Percentiles rank a stretch among this genome's conserved stretches.
phyloP scores from a whole-genome alignment of 805 yeast species.

The Saccharomycopsis selenospora region DNA sequence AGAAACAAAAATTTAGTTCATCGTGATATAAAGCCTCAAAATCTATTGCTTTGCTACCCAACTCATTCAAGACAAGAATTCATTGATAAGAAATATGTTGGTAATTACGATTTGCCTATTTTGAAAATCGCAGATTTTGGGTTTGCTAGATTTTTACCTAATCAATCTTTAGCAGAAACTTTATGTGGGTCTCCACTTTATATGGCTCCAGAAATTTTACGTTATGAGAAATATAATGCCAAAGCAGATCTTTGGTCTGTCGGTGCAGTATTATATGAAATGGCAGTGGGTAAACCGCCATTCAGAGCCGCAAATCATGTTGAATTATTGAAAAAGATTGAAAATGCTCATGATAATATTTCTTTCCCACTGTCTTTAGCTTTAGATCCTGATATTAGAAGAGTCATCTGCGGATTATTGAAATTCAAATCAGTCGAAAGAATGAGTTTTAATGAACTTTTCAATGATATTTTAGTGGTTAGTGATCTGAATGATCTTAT shows the following conservation, averaged over 20 bases:
- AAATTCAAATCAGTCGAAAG: conserved; percentile 83
- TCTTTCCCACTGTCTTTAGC: conserved; percentile 64
- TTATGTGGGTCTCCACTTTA: conserved; percentile 95
- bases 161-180: conserved; percentile 92
- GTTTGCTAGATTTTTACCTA: conserved; percentile 90
- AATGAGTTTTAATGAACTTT: conserved; percentile 83
- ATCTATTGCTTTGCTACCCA: conserved; percentile 76
- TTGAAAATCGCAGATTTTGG: conserved; percentile 96
- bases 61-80: conserved; percentile 55
- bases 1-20: conserved; percentile 83
- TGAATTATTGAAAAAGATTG: conserved; percentile 80
- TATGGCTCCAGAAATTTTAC: conserved; percentile 96
- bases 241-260: conserved; percentile 98
- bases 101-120: conserved; percentile 83
- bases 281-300: conserved; percentile 96
- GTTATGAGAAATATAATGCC: conserved; percentile 93
- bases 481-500: conserved; percentile 37
- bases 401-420: conserved; percentile 66
- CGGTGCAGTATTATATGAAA: conserved; percentile 92
- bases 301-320: conserved; percentile 90
- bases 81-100: conserved; percentile 50
- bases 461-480: conserved; percentile 59
- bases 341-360: conserved; percentile 70
- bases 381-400: conserved; percentile 56
- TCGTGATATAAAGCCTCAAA: conserved; percentile 93